Evolutionary conservation across 768 basidiomycete genomes (phyloP), one percentile per base, ranked within the genome.

Genomic region (Daedalea quercina): DNA sequence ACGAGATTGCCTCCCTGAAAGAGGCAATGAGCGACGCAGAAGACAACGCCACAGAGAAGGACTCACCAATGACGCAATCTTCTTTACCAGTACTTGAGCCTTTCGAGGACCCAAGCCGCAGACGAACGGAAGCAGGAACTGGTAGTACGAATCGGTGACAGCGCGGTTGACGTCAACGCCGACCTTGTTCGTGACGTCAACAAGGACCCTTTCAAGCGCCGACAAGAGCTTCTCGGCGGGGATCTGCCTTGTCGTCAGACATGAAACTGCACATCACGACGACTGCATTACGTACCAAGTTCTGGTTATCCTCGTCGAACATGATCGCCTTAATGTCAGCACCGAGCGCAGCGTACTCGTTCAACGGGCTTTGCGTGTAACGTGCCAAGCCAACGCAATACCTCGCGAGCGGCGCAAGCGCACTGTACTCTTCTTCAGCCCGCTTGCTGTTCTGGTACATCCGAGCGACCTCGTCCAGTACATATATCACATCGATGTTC

Each of bases 161-260:
- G 92, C 90, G 26, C 87, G 86, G 66, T 99, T 98, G 73, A 99
- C 88, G 66, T 98, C 94, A 43, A 98, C 94, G 26, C 96, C 96
- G 55, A 94, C 85, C 63, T 83, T 84, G 69, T 94, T 97, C 52
- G 90, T 87, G 24, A 90, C 76, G 66, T 97, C 94, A 52, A 96
- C 90, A 34, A 99, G 72, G 24, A 81, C 85, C 37, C 90, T 84
- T 67, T 99, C 96, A 37, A 96, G 80, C 0, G 85, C 81, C 4
- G 75, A 68, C 45, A 92, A 67, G 13, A 97, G 72, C 65, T 95
- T 96, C 61, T 96, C 94, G 56, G 73, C 76, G 0, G 94, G 84
- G 40, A 98, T 77, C 93, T 97, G 15, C 35, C 20, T 48, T 19
- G 33, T 25, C 20, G 58, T 45, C 26, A 57, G n/a, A 49, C 11